A percentile compares a stretch with the other conserved stretches of the same genome.
These are phyloP conservation scores for Bathelium albidoporum DNA, from an alignment of 495 filamentous ascomycete genomes.

Conservation along the genomic window DNA sequence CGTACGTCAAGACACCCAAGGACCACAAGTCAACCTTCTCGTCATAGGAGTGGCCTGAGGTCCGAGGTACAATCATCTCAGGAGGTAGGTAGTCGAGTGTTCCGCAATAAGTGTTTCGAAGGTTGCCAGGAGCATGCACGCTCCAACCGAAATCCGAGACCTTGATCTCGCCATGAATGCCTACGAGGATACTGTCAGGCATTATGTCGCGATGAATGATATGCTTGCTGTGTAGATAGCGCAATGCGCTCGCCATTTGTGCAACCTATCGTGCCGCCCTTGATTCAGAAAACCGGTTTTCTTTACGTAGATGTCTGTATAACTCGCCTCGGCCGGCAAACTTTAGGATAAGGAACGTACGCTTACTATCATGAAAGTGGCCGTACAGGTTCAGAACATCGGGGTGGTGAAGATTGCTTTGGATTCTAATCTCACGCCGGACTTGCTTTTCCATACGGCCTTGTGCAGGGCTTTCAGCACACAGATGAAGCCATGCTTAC, in stretches of 20 bases:
- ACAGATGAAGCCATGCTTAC: slow-evolving; percentile 8
- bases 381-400: slow-evolving; percentile 11
- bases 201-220: background rate
- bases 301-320: background rate
- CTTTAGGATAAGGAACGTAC: background rate
- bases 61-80: slow-evolving; percentile 11
- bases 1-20: slow-evolving; percentile 16
- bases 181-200: background rate
- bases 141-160: slow-evolving; percentile 3
- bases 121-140: slow-evolving; percentile 12
- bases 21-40: slow-evolving; percentile 16
- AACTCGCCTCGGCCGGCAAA: background rate
- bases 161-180: slow-evolving; percentile 2
- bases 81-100: slow-evolving; percentile 18
- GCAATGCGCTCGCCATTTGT: background rate
- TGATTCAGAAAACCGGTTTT: background rate
- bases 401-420: slow-evolving; percentile 12
- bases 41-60: slow-evolving; percentile 5
- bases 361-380: background rate
- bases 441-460: slow-evolving; percentile 15
- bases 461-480: slow-evolving; percentile 13
- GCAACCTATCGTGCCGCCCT: background rate
- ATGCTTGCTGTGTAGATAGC: background rate
- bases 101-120: slow-evolving; percentile 9
- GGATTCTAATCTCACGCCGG: slow-evolving; percentile 12